Base-by-base conservation (phyloP, 2,329 filamentous ascomycete genomes). In the Alternaria novae-zelandiae region DNA sequence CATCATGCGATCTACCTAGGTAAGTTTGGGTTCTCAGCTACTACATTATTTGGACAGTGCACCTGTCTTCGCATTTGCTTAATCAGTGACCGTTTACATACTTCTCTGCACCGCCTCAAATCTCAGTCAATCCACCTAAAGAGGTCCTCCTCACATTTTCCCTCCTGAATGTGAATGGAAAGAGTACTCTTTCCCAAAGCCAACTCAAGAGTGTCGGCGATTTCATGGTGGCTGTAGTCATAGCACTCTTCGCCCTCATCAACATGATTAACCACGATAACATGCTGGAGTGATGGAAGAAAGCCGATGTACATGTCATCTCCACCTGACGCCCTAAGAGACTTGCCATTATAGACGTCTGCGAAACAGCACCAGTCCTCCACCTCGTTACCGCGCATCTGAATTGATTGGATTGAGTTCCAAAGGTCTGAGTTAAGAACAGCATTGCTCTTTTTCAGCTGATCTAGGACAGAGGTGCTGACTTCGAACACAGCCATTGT, bases 381-480 rank as follows among this genome's bases (percentile, higher is more conserved):
- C 32, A n/a, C 32, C 32, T 36, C 32, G 2, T 3, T 0, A 36
- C 32, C 15, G 32, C 2, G 32, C 32, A 36, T n/a, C 32, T 36
- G 32, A 36, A 36, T 36, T 4, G 32, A 36, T 9, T 36, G 32
- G 32, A 36, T 36, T 36, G 32, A 36, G 1, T 36, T 36, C 15
- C 15, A 36, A 36, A 0, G 32, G 1, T 36, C 32, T n/a, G 2
- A n/a, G 15, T 36, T 36, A 4, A 9, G 15, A 3, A n/a, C 0
- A 3, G 10, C 0, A n/a, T 9, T 3, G 15, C 15, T 1, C 4
- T 10, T 0, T 0, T 10, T 36, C 2, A 36, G 0, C 2, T 36
- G 2, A 3, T 10, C 2, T 1, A 36, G 32, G 0, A n/a, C 32
- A 36, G 5, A 36, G 32, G 15, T 36, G 15, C 15, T 36, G 32